These are phyloP conservation scores for Aspergillus sclerotiicarbonarius DNA, from an alignment of 495 filamentous ascomycete genomes.

Conservation along the genomic window DNA sequence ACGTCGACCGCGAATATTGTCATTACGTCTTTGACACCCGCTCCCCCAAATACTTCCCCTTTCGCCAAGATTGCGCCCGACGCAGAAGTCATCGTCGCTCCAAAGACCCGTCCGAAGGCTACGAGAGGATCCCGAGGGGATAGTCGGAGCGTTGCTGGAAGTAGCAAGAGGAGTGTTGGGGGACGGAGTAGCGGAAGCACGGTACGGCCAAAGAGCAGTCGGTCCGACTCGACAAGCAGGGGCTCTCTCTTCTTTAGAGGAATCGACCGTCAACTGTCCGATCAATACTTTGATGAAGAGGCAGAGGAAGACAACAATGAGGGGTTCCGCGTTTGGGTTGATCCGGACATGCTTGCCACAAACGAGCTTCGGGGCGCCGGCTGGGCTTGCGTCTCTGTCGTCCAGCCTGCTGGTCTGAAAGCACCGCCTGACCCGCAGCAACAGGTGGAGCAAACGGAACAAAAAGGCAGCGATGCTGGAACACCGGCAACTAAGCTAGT, in stretches of 20 bases:
- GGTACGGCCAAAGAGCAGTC: slow-evolving; percentile 55
- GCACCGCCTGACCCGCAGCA: slow-evolving; percentile 72
- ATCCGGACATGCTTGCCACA: slow-evolving; percentile 66
- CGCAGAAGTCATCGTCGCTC: slow-evolving; percentile 94
- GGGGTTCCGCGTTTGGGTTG: slow-evolving; percentile 81
- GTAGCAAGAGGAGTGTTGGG: slow-evolving; percentile 65
- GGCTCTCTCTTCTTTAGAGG: slow-evolving; percentile 73
- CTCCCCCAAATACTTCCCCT: slow-evolving; percentile 62
- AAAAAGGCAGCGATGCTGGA: slow-evolving; percentile 53
- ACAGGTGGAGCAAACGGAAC: slow-evolving; percentile 59
- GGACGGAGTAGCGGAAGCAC: slow-evolving; percentile 72
- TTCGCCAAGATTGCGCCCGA: slow-evolving; percentile 93
- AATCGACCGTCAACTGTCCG: slow-evolving; percentile 62
- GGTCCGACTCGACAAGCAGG: slow-evolving; percentile 56
- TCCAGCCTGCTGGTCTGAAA: slow-evolving; percentile 77
- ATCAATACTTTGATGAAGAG: slow-evolving; percentile 70
- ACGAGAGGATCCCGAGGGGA: slow-evolving; percentile 53
- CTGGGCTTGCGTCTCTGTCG: slow-evolving; percentile 71
- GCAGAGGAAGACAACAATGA: slow-evolving; percentile 46
- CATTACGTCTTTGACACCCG: slow-evolving; percentile 72
- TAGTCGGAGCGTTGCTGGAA: slow-evolving; percentile 69
- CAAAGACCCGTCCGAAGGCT: slow-evolving; percentile 70
- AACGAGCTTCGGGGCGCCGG: slow-evolving; percentile 68
- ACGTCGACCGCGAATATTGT: slow-evolving; percentile 93
- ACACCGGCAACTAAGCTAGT: slow-evolving; percentile 68